Evolutionary conservation across 1,284 basidiomycete genomes (phyloP), one percentile per base, ranked within the genome.

Genomic region (Irpex sp.): DNA sequence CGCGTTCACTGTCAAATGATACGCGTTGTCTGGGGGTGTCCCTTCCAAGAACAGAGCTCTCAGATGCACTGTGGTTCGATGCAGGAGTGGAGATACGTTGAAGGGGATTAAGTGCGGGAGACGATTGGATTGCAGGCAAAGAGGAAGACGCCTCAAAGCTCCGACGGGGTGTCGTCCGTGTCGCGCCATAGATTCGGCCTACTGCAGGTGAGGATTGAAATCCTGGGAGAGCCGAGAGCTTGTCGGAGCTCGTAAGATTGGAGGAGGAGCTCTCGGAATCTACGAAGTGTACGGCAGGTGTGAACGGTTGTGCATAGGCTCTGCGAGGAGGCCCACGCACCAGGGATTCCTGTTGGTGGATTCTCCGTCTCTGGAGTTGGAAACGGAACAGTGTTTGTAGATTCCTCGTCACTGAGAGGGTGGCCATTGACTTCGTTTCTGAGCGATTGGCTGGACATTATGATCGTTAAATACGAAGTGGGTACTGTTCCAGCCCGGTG

Each of bases 1-100:
- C 56, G 21, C 65, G 71, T 48, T 75, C 74, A 57, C 73, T 77
- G 49, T 82, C 81, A n/a, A 79, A 75, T 3, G 75, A 76, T 52
- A 77, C 74, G 47, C 75, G 75, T 54, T 75, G 74, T 18, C 68
- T 69, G 10, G 75, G 70, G 12, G 71, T 72, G 16, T 70, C 73
- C 48, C 66, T 68, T 23, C 69, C 68, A 0, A 64, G 42, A 3
- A 23, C 56, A 33, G 73, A 72, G 1, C 68, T 67, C 1, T 78
- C 77, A n/a, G 72, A 68, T 3, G 70, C 68, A 58, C 66, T 54
- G 21, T 70, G 12, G 55, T 66, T 37, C 65, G 68, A 21, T 65
- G 65, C 60, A 63, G 67, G 66, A 56, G 28, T 57, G 67, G 42
- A 39, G 66, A 51, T 21, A 9, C 54, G 52, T 54, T 16, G 63